phyloP scores from a whole-genome alignment of 1,139 yeast genomes.

The Suhomyces chickasaworum region DNA sequence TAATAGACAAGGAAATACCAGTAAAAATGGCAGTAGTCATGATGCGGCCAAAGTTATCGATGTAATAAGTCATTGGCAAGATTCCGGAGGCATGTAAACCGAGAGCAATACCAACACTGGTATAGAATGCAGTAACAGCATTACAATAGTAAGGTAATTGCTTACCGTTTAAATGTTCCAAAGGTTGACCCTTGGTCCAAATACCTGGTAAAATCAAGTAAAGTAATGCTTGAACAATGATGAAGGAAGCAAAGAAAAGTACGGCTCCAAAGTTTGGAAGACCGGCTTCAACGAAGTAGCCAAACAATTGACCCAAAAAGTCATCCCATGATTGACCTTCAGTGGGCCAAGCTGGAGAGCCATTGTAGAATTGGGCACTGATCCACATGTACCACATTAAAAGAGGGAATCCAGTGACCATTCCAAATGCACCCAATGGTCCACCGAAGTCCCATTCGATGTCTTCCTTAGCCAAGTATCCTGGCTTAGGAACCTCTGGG shows the following conservation, averaged over 20 bases:
- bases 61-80: constrained; percentile 69
- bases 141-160: constrained; percentile 93
- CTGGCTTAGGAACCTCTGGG: constrained; percentile 15
- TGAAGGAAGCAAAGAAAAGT: constrained; percentile 68
- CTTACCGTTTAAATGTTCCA: constrained; percentile 72
- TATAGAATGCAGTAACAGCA: constrained; percentile 82
- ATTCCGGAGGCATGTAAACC: constrained; percentile 71
- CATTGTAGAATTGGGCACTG: constrained; percentile 76
- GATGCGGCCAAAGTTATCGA: constrained; percentile 85
- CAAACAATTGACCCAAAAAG: constrained; percentile 51
- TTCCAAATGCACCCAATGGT: constrained; percentile 85
- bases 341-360: constrained; percentile 69
- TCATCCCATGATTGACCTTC: constrained; percentile 59
- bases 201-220: constrained; percentile 92
- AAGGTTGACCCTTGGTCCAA: constrained; percentile 93
- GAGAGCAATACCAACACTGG: constrained; percentile 59
- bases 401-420: constrained; percentile 90
- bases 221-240: constrained; percentile 69
- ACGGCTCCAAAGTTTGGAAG: constrained; percentile 70
- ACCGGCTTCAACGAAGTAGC: constrained; percentile 56
- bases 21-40: constrained; percentile 87
- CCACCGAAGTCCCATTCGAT: constrained; percentile 93
- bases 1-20: constrained; percentile 68
- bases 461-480: constrained; percentile 39
- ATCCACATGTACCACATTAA: constrained; percentile 98